phyloP scores from a whole-genome alignment of 805 yeast genomes.

The Ogataea paradorogensis region DNA sequence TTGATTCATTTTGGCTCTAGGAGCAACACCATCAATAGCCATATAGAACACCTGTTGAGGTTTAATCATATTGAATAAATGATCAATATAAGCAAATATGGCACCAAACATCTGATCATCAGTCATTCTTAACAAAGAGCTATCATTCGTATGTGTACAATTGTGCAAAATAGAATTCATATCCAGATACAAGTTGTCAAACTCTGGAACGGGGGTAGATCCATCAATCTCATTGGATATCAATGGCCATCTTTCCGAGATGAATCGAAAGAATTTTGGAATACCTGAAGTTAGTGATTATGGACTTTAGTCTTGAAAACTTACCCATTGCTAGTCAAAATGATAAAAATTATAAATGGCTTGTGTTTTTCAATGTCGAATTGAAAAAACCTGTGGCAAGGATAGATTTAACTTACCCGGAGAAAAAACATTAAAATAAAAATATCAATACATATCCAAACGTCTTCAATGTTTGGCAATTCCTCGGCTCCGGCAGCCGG shows the following conservation, averaged over 20 bases:
- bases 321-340: constrained; percentile 10
- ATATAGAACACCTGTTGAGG: constrained; percentile 86
- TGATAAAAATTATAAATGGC: constrained; percentile 2
- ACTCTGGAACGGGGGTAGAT: constrained; percentile 75
- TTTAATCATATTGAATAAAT: constrained; percentile 79
- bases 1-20: constrained; percentile 97
- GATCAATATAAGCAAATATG: constrained; percentile 94
- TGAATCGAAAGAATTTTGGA: constrained; percentile 94
- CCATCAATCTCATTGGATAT: constrained; percentile 84
- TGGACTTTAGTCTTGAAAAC: not conserved
- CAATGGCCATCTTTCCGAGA: constrained; percentile 98
- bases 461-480: constrained; percentile 8
- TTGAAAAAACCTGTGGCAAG: constrained; percentile 6
- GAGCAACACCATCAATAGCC: constrained; percentile 99
- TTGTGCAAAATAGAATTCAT: constrained; percentile 96
- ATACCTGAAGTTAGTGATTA: constrained; percentile 60
- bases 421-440: constrained; percentile 2
- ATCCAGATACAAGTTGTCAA: constrained; percentile 91
- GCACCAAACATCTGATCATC: constrained; percentile 91
- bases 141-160: constrained; percentile 84
- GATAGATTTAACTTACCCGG: constrained; percentile 11
- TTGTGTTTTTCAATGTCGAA: constrained; percentile 4
- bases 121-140: constrained; percentile 58
- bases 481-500: constrained; percentile 3
- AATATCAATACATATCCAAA: not conserved